Conservation (phyloP, 2,329 filamentous ascomycete species). For the Fusarium devonianum region DNA sequence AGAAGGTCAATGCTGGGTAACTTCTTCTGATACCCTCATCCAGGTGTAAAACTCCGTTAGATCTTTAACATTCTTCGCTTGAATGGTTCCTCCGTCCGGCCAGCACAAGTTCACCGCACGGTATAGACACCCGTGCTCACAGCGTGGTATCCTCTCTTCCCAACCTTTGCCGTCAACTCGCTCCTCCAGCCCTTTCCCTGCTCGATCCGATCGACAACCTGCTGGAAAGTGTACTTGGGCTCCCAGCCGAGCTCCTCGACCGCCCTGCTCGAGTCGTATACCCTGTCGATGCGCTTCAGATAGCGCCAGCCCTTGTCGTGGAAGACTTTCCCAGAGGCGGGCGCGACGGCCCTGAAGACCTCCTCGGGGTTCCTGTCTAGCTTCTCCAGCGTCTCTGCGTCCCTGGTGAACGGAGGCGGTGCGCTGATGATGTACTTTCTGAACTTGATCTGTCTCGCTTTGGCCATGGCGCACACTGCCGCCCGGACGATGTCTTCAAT, state of each 20-base stretch:
- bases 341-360: slow-evolving; percentile 42
- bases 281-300: slow-evolving; percentile 50
- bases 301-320: slow-evolving; percentile 47
- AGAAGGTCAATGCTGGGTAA: too few species aligned
- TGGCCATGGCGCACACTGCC: slow-evolving; percentile 49
- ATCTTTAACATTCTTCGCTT: too few species aligned
- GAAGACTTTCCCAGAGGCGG: slow-evolving; percentile 44
- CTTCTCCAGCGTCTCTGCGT: slow-evolving; percentile 41
- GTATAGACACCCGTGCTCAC: slow-evolving; percentile 55
- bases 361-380: slow-evolving; percentile 46
- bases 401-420: slow-evolving; percentile 50
- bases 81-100: too few species aligned
- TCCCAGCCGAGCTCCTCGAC: slow-evolving; percentile 52
- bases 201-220: slow-evolving; percentile 45
- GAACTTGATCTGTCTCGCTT: slow-evolving; percentile 45
- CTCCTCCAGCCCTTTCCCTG: slow-evolving; percentile 51
- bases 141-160: slow-evolving; percentile 55
- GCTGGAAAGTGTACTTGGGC: slow-evolving; percentile 52
- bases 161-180: slow-evolving; percentile 49
- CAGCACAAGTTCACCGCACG: slow-evolving; percentile 35
- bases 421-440: slow-evolving; percentile 54
- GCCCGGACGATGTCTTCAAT: slow-evolving; percentile 54
- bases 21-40: too few species aligned
- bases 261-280: slow-evolving; percentile 54
- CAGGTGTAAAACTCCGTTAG: too few species aligned